Evolutionary conservation across 257 asterid species (phyloP).

Genomic region (Nicotiana noctiflora): DNA sequence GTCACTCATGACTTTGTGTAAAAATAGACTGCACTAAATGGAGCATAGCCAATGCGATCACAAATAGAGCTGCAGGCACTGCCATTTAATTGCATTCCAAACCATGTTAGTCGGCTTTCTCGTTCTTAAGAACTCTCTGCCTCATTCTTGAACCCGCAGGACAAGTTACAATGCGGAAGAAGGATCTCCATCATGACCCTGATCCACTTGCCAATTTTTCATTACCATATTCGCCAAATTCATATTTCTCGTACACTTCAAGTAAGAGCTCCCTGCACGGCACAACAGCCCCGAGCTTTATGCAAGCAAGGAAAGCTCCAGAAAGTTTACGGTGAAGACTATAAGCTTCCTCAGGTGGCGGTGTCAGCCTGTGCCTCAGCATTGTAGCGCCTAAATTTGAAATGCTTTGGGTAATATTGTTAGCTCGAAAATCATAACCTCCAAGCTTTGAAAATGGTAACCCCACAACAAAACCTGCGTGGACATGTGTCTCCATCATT

Average conservation of each 20-base stretch:
- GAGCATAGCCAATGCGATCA: background rate
- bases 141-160: background rate
- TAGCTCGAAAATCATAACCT: constrained; percentile 79
- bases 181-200: constrained; percentile 4
- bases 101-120: background rate
- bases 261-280: constrained; percentile 82
- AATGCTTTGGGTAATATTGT: constrained; percentile 66
- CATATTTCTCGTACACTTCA: constrained; percentile 48
- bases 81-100: background rate
- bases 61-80: background rate
- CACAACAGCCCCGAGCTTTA: constrained; percentile 85
- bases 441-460: constrained; percentile 74
- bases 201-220: constrained; percentile 20
- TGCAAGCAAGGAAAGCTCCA: constrained; percentile 96
- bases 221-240: constrained; percentile 27
- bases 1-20: background rate
- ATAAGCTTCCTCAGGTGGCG: constrained; percentile 96
- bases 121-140: background rate
- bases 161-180: background rate
- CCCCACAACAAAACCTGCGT: constrained; percentile 93
- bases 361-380: constrained; percentile 87
- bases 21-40: background rate
- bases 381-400: constrained; percentile 84
- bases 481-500: constrained; percentile 85
- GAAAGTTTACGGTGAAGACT: constrained; percentile 97